Evolutionary conservation across 352 stramenopile species (phyloP).

Genomic region (Phytopythium montanum): DNA sequence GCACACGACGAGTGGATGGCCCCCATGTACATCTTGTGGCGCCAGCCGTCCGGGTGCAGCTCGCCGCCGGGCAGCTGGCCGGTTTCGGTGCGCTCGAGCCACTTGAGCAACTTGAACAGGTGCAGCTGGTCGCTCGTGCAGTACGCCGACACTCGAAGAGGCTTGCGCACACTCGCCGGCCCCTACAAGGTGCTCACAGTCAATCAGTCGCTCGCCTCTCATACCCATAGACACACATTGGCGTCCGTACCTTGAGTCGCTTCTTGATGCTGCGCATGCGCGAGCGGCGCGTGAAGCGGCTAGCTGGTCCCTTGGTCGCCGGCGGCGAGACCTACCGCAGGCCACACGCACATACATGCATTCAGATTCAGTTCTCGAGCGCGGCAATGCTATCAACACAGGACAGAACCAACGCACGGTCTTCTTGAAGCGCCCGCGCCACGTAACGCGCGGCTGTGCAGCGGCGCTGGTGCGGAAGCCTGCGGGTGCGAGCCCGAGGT

Average conservation of each 20-base stretch:
- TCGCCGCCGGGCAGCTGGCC: slow-evolving; percentile 72
- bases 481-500: slow-evolving; percentile 40
- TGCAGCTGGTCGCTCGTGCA: slow-evolving; percentile 82
- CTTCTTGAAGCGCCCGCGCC: slow-evolving; percentile 47
- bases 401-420: too few species aligned
- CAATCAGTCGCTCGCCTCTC: too few species aligned
- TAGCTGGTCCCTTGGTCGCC: slow-evolving; percentile 41
- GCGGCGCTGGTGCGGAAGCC: slow-evolving; percentile 35
- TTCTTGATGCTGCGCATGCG: slow-evolving; percentile 86
- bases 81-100: slow-evolving; percentile 77
- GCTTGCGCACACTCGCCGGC: slow-evolving; percentile 64
- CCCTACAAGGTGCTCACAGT: too few species aligned
- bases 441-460: slow-evolving; percentile 59
- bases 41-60: slow-evolving; percentile 75
- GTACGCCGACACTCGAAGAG: slow-evolving; percentile 82
- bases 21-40: slow-evolving; percentile 87
- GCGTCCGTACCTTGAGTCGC: slow-evolving; percentile 36
- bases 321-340: slow-evolving; percentile 22
- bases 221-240: too few species aligned
- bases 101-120: slow-evolving; percentile 85
- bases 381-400: too few species aligned
- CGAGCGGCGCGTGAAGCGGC: slow-evolving; percentile 71
- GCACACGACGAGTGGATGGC: slow-evolving; percentile 75
- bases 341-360: too few species aligned
- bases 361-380: too few species aligned